These are phyloP conservation scores for Lasiosphaeria miniovina DNA, from an alignment of 495 filamentous ascomycete genomes.

Conservation along the genomic window DNA sequence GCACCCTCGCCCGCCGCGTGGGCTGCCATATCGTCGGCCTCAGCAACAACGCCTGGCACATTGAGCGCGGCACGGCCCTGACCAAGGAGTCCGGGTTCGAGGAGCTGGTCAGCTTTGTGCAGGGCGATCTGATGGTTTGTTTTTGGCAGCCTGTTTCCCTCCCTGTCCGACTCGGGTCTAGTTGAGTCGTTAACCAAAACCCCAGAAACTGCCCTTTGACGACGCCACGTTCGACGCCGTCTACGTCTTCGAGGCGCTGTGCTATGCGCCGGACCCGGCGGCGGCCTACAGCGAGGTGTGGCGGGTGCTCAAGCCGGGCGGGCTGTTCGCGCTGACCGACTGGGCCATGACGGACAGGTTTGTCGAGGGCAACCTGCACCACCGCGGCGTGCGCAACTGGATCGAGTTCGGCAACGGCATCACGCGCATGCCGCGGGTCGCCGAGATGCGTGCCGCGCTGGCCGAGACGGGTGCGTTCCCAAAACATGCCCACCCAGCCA, in stretches of 20 bases:
- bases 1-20: constrained; percentile 9
- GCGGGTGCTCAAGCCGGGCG: constrained; percentile 23
- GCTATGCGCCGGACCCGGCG: constrained; percentile 15
- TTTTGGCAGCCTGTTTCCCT: too few species aligned
- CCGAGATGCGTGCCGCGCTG: constrained; percentile 14
- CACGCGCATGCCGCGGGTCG: constrained; percentile 17
- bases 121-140: constrained; percentile 17
- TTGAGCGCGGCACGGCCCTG: constrained; percentile 17
- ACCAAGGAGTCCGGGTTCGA: constrained; percentile 15
- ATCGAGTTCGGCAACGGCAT: constrained; percentile 24
- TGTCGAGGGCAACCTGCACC: constrained; percentile 10
- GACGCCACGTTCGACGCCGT: constrained; percentile 23
- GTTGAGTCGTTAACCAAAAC: neutral
- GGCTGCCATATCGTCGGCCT: constrained; percentile 19
- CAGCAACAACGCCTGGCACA: constrained; percentile 20
- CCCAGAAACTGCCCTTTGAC: constrained; percentile 19
- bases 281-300: constrained; percentile 17
- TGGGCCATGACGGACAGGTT: constrained; percentile 25
- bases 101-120: constrained; percentile 4
- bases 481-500: too few species aligned
- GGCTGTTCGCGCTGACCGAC: constrained; percentile 18
- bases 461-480: constrained; percentile 12
- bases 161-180: neutral
- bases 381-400: constrained; percentile 20
- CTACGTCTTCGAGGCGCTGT: constrained; percentile 20